Base-by-base conservation (phyloP, 2,329 filamentous ascomycete species). In the Colletotrichum gloeosporioides region DNA sequence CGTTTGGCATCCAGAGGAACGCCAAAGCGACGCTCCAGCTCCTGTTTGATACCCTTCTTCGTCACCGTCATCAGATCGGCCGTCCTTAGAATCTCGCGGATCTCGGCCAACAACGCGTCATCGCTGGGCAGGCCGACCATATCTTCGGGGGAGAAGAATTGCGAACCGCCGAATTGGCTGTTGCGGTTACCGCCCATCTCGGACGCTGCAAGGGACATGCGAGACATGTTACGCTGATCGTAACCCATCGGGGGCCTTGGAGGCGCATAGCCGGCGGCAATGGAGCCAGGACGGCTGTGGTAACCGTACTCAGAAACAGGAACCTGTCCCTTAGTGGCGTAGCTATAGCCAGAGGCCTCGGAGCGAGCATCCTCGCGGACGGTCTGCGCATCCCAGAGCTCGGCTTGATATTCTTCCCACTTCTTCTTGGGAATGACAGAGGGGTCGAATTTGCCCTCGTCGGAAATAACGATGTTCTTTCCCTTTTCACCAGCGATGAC, bases 321-420 rank as follows among this genome's bases (percentile, higher is more conserved):
- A 5, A 82, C 82, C 69, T 89, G 86, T 80, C 91, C 94, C 87
- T 98, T 98, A 78, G 97, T 99, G 71, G 93, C 96, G 83, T 99
- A 99, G 71, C 95, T 98, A 87, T 95, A 95, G 74, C 96, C 96
- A n/a, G 96, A 98, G 69, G 96, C 87, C 85, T 98, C 96, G 12
- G 96, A 98, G 76, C 91, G 93, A 29, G 93, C 88, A 83, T 99
- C 97, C 79, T 93, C 92, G 81, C 94, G 93, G n/a, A 95, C 89
- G 8, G 92, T 98, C 86, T 98, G 95, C 2, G 95, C 94, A 83
- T 99, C 97, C 97, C 96, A 99, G 61, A 99, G 92, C 89, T 99
- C 97, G 78, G 94, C 94, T 86, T 99, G 97, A 85, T 99, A 99
- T 82, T 99, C 97, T 85, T 99, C 97, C 97, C 97, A 99, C 90